Evolutionary conservation across 345 rosid species (phyloP).

Genomic region (Mallotus nudiflorus): DNA sequence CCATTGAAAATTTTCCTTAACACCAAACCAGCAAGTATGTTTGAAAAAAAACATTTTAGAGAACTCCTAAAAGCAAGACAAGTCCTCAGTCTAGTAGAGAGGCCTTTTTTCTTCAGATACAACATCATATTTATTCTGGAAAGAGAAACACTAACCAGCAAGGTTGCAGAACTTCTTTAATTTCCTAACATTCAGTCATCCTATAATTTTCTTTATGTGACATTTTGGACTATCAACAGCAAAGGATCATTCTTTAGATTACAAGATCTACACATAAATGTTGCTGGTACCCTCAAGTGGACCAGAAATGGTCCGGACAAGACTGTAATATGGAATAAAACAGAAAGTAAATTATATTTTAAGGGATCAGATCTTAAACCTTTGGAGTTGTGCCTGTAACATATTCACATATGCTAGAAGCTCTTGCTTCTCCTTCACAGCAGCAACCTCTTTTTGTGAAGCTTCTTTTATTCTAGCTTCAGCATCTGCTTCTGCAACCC

Average conservation of each 20-base stretch:
- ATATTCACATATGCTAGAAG: slow-evolving; percentile 78
- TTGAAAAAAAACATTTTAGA: background rate
- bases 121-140: background rate
- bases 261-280: background rate
- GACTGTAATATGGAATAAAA: background rate
- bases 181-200: background rate
- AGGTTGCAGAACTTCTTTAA: background rate
- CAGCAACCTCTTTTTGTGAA: slow-evolving; percentile 65
- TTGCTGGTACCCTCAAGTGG: background rate
- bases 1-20: background rate
- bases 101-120: background rate
- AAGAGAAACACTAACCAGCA: background rate
- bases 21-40: background rate
- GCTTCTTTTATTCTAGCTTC: slow-evolving; percentile 82
- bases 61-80: background rate
- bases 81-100: background rate
- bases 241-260: background rate
- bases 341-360: background rate
- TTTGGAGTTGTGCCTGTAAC: slow-evolving; percentile 86
- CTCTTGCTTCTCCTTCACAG: slow-evolving; percentile 83
- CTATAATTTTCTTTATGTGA: background rate
- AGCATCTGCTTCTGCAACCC: slow-evolving; percentile 74
- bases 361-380: slow-evolving; percentile 44
- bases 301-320: background rate
- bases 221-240: background rate